phyloP scores from a whole-genome alignment of 139 green algal genomes.

The Zygnema cylindricum region DNA sequence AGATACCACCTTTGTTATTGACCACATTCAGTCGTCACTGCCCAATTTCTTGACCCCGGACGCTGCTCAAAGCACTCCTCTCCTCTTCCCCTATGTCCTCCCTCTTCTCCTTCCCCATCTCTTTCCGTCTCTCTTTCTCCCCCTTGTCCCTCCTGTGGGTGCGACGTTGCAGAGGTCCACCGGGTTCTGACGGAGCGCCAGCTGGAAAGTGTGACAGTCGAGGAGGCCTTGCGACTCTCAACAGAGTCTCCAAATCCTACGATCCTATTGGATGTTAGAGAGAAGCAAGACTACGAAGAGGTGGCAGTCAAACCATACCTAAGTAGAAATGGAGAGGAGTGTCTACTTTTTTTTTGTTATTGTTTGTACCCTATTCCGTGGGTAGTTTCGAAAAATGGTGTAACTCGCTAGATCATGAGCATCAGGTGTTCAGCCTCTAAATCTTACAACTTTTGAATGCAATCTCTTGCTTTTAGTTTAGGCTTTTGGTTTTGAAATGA shows the following conservation, averaged over 20 bases:
- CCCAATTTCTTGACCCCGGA: background rate
- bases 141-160: background rate
- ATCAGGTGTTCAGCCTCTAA: background rate
- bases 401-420: background rate
- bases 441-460: background rate
- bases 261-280: background rate
- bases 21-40: background rate
- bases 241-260: background rate
- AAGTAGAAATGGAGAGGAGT: background rate
- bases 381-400: background rate
- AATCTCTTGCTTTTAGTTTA: background rate
- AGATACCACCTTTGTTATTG: background rate
- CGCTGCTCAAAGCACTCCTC: background rate
- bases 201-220: background rate
- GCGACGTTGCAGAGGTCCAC: background rate
- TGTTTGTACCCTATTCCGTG: background rate
- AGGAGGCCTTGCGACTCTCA: background rate
- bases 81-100: background rate
- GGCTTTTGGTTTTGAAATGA: background rate
- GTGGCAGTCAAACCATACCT: background rate
- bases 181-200: background rate
- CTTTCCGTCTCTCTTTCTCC: background rate
- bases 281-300: constrained; percentile 13
- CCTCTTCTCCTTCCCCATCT: no score
- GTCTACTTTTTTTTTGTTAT: background rate